phyloP scores from a whole-genome alignment of 305 asterid genomes.

The Euphrasia arctica region DNA sequence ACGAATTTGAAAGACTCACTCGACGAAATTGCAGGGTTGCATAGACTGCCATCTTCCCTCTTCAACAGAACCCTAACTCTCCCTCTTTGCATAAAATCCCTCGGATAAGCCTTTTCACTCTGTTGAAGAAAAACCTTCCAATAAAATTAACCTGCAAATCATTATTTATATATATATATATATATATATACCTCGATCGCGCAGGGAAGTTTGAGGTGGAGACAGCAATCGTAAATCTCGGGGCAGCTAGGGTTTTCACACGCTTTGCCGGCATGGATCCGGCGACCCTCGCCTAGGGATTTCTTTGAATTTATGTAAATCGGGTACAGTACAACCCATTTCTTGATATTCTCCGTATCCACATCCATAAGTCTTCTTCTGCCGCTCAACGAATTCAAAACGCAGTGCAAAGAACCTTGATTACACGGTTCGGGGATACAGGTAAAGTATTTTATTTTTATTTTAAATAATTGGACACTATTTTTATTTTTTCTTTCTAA shows the following conservation, averaged over 20 bases:
- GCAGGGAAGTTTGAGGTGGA: slow-evolving; percentile 60
- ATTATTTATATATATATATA: slow-evolving; percentile 4
- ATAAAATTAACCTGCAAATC: slow-evolving; percentile 25
- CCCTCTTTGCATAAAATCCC: slow-evolving; percentile 95
- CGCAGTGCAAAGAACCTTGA: too few species aligned
- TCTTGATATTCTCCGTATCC: slow-evolving; percentile 53
- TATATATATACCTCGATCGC: slow-evolving; percentile 32
- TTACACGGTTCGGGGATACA: too few species aligned
- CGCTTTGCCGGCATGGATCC: slow-evolving; percentile 60
- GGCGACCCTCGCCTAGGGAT: slow-evolving; percentile 75
- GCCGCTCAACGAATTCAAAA: too few species aligned
- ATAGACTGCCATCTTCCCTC: slow-evolving; percentile 70
- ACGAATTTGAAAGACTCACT: slow-evolving; percentile 38
- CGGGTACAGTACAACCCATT: slow-evolving; percentile 69
- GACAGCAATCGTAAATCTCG: slow-evolving; percentile 73
- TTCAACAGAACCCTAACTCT: slow-evolving; percentile 84
- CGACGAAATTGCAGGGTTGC: slow-evolving; percentile 70
- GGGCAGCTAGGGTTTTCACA: slow-evolving; percentile 70
- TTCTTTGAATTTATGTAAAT: slow-evolving; percentile 73
- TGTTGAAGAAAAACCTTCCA: slow-evolving; percentile 18
- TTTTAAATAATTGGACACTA: too few species aligned
- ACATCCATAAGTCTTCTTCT: slow-evolving; percentile 40
- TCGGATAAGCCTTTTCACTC: slow-evolving; percentile 92
- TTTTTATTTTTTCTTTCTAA: too few species aligned
- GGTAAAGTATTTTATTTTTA: too few species aligned